These are phyloP conservation scores for Symbiodinium pilosum DNA, from an alignment of 73 alveolate genomes.

Conservation along the genomic window DNA sequence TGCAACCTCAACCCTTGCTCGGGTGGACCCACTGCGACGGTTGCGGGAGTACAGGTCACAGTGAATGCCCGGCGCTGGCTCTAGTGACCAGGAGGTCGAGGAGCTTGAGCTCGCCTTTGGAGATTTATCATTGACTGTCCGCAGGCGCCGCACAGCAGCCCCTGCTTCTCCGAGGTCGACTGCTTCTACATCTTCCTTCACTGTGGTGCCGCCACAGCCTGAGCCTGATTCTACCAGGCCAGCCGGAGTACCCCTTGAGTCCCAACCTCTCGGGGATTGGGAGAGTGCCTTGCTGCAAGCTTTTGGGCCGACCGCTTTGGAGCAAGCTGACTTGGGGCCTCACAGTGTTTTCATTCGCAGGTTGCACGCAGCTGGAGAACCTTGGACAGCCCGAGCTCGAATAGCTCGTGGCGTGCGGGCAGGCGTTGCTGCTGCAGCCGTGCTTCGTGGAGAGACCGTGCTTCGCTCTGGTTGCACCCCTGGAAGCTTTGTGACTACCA, in stretches of 20 bases:
- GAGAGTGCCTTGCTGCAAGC: background rate
- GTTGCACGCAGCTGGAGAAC: background rate
- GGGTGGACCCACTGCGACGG: background rate
- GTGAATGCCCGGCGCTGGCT: background rate
- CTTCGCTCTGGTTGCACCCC: background rate
- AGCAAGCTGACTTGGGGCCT: background rate
- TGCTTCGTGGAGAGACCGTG: background rate
- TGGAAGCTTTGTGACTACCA: background rate
- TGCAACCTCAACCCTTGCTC: background rate
- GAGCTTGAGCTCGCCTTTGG: background rate
- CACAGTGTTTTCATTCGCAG: background rate
- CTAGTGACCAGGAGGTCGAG: background rate
- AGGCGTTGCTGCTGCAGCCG: background rate
- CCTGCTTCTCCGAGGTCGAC: too few species aligned
- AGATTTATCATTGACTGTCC: background rate
- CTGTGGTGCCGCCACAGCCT: background rate
- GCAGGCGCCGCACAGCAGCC: background rate
- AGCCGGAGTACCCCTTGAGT: background rate
- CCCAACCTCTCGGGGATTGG: background rate
- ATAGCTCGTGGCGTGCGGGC: background rate
- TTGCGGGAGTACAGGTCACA: background rate
- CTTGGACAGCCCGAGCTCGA: background rate
- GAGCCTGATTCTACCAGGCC: background rate
- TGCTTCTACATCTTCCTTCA: background rate
- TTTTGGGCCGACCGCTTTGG: background rate